Conservation (phyloP, 208 protist genomes). For the Trypanosoma theileri region DNA sequence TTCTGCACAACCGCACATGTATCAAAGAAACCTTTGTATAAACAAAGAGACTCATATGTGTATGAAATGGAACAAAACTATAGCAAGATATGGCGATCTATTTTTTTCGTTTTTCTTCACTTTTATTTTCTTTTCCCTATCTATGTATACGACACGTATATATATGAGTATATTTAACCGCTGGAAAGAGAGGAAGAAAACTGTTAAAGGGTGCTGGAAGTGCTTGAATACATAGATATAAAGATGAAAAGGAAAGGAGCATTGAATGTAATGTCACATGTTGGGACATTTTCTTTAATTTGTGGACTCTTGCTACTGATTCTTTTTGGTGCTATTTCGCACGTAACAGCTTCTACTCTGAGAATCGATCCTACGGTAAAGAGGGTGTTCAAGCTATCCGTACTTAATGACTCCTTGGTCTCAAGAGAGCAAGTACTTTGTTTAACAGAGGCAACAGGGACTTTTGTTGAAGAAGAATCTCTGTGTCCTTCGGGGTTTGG, state of each 20-base stretch:
- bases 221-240: no score
- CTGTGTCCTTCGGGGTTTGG: not conserved
- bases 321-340: no score
- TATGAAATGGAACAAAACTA: no score
- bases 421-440: not conserved
- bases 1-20: no score
- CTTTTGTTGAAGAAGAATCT: not conserved
- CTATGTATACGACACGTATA: not conserved
- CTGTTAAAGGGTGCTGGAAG: no score
- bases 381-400: not conserved
- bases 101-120: slow-evolving; percentile 25
- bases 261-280: no score
- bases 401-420: not conserved
- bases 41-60: not conserved
- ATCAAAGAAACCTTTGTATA: no score
- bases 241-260: no score
- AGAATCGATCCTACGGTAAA: not conserved
- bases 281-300: no score
- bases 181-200: no score
- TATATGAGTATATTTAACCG: not conserved
- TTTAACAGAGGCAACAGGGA: not conserved
- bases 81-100: not conserved
- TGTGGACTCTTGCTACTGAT: no score
- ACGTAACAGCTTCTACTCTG: no score
- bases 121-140: slow-evolving; percentile 9